phyloP scores from a whole-genome alignment of 106 monocot genomes.

The Phalaenopsis equestris region DNA sequence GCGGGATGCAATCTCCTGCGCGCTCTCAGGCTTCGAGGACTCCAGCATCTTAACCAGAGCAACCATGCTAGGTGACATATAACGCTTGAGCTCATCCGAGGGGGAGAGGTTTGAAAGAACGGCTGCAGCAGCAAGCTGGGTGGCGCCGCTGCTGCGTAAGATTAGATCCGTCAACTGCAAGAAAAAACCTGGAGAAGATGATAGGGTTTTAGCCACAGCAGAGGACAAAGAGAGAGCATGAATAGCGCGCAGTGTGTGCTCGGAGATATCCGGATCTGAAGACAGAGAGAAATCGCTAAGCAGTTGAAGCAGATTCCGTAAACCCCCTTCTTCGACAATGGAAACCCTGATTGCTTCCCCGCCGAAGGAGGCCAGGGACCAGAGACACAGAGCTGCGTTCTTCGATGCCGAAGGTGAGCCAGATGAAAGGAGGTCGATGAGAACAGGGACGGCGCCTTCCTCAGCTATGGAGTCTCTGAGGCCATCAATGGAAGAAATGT shows the following conservation, averaged over 20 bases:
- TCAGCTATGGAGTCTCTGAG: constrained; percentile 43
- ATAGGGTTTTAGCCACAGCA: constrained; percentile 27
- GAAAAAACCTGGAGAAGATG: constrained; percentile 29
- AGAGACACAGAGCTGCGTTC: constrained; percentile 52
- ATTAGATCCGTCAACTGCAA: constrained; percentile 49
- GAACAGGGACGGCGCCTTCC: constrained; percentile 61
- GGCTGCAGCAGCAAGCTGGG: constrained; percentile 31
- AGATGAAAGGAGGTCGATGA: constrained; percentile 40
- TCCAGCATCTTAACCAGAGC: constrained; percentile 61
- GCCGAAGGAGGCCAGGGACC: constrained; percentile 31
- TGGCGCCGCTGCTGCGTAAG: constrained; percentile 11
- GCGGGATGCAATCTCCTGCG: constrained; percentile 51
- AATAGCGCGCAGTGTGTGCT: constrained; percentile 47
- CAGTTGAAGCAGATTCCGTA: constrained; percentile 38
- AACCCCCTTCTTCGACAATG: constrained; percentile 40
- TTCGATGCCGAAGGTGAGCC: constrained; percentile 17
- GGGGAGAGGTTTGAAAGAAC: constrained; percentile 39
- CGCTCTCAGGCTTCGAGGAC: constrained; percentile 40
- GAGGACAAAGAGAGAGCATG: constrained; percentile 41
- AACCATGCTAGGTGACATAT: constrained; percentile 47
- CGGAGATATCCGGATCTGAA: constrained; percentile 33
- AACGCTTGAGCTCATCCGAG: constrained; percentile 46
- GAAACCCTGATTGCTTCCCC: constrained; percentile 30
- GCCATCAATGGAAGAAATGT: constrained; percentile 46
- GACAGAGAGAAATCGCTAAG: constrained; percentile 13